Base-by-base conservation (phyloP, 495 filamentous ascomycete genomes). In the Podospora pseudoanserina region DNA sequence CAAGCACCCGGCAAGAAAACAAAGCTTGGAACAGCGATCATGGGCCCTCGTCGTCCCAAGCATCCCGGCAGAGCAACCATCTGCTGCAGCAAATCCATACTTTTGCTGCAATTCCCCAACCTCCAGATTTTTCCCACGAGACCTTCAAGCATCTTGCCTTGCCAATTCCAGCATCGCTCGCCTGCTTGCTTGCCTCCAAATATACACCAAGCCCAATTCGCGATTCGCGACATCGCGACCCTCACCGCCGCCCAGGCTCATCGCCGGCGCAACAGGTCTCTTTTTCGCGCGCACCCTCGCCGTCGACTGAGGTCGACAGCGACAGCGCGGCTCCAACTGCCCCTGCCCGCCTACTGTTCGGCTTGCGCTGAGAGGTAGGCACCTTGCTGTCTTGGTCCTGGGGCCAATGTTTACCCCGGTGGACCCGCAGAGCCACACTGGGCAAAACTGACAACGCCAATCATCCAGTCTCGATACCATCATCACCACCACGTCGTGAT, bases 291-390 rank as follows among this genome's bases (percentile, higher is more conserved):
- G 65, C 75, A 57, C 71, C 16, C 69, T 71, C 67, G 65, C 11
- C 69, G 57, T 65, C 72, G 73, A 74, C 81, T 83, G 82, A 82
- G 77, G 72, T 79, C 75, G 71, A 79, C 71, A 44, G 30, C 30
- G 30, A 32, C 30, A 73, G 39, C 73, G 72, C 73, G 63, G 74
- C 30, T 39, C 63, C 34, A 73, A 69, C 71, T 75, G 88, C 88
- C 88, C 23, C 23, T 23, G 23, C 23, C 23, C 23, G 23, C 23
- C 88, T 87, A 87, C 85, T 84, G 86, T 81, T 80, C 84, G 84
- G 86, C 86, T 88, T 88, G 86, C 85, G 84, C 89, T 91, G 89
- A 87, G 87, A 87, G 89, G 91, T 87, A 88, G 91, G 64, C 56
- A 69, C 62, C 53, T 26, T 30, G 56, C 60, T 68, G 53, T 26